These are phyloP conservation scores for Agrocybe praecox DNA, from an alignment of 768 basidiomycete species.

Conservation along the genomic window DNA sequence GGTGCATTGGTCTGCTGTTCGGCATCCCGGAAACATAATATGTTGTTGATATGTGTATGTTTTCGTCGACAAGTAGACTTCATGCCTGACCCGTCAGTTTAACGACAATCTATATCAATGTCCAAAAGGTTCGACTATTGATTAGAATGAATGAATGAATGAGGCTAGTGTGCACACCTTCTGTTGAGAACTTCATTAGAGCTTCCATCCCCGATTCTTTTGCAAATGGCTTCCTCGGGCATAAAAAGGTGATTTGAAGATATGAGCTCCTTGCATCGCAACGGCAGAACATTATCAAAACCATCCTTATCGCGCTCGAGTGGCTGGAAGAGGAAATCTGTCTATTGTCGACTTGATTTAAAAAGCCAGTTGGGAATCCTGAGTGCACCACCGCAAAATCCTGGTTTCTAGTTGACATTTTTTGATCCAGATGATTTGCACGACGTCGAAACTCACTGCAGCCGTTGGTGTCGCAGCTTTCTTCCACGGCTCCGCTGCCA, in stretches of 20 bases:
- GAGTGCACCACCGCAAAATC: background rate
- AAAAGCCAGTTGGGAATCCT: background rate
- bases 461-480: background rate
- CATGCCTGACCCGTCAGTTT: background rate
- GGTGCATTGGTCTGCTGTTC: background rate
- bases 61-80: background rate
- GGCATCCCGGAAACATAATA: background rate
- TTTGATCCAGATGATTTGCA: conserved; percentile 2
- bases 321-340: conserved; percentile 4
- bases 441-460: background rate
- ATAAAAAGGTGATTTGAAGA: background rate
- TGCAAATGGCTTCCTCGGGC: background rate
- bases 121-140: background rate
- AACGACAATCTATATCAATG: background rate
- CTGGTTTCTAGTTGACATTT: background rate
- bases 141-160: background rate
- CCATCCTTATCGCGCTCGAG: conserved; percentile 4
- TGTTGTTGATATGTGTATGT: background rate
- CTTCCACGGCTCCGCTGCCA: background rate
- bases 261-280: background rate
- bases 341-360: background rate
- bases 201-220: background rate
- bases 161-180: background rate
- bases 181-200: background rate
- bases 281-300: background rate